phyloP scores from a whole-genome alignment of 352 stramenopile species.

The Globisporangium camurandrum region DNA sequence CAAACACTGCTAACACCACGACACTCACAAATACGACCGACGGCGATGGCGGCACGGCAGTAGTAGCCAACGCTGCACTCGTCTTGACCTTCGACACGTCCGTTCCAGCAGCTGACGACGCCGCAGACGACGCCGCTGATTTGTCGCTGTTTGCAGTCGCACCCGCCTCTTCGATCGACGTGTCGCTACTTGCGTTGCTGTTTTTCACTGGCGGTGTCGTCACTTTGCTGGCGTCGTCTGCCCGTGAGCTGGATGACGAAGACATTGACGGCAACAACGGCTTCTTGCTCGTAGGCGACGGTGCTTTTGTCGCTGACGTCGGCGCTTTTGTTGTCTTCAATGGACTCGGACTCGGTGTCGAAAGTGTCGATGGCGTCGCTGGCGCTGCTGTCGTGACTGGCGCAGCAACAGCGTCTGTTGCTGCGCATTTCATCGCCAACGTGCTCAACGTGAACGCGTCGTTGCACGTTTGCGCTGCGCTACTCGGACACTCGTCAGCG shows the following conservation, averaged over 20 bases:
- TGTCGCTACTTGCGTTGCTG: neutral
- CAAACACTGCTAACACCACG: neutral
- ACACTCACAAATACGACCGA: neutral
- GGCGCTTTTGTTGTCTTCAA: neutral
- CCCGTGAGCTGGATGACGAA: neutral
- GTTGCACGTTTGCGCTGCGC: conserved; percentile 47
- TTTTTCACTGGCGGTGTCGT: neutral
- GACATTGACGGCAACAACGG: too few relatives aligned
- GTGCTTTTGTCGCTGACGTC: neutral
- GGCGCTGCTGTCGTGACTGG: conserved; percentile 2
- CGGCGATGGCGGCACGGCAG: neutral
- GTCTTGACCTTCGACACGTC: neutral
- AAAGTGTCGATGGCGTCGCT: neutral
- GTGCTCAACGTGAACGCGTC: conserved; percentile 21
- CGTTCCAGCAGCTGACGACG: neutral
- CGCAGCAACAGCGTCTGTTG: conserved; percentile 17
- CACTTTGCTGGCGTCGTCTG: neutral
- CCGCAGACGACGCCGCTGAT: neutral
- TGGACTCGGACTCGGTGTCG: neutral
- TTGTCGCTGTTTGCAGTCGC: neutral
- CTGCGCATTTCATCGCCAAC: conserved; percentile 38
- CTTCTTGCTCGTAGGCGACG: neutral
- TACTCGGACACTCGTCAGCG: conserved; percentile 29
- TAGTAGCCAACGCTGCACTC: neutral
- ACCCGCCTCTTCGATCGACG: neutral